These are phyloP conservation scores for Sugiyamaella lignohabitans DNA, from an alignment of 805 yeast genomes.

Conservation along the genomic window DNA sequence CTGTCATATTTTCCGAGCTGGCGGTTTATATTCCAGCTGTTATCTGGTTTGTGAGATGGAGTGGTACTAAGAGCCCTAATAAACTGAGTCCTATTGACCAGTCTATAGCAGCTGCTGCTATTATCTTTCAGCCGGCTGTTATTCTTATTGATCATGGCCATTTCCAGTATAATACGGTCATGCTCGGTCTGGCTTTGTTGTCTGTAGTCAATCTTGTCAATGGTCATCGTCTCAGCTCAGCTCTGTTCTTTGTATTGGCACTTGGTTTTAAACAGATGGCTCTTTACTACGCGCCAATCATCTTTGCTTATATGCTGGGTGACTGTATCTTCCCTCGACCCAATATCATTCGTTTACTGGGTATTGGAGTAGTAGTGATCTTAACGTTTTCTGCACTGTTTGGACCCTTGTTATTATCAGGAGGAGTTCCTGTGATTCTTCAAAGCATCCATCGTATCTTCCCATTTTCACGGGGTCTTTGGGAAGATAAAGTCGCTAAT, in stretches of 20 bases:
- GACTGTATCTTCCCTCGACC: slow-evolving; percentile 39
- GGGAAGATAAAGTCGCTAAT: slow-evolving; percentile 96
- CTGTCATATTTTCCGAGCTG: slow-evolving; percentile 71
- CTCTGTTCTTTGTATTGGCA: slow-evolving; percentile 70
- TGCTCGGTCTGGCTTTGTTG: slow-evolving; percentile 78
- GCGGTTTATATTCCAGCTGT: slow-evolving; percentile 75
- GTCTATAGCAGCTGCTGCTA: slow-evolving; percentile 65
- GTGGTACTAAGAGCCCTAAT: slow-evolving; percentile 45
- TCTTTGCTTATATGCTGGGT: slow-evolving; percentile 74
- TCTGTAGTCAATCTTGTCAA: slow-evolving; percentile 60
- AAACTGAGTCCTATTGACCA: slow-evolving; percentile 64
- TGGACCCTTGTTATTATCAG: slow-evolving; percentile 48
- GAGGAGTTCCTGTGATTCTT: slow-evolving; percentile 40
- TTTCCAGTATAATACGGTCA: slow-evolving; percentile 89
- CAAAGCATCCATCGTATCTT: slow-evolving; percentile 68
- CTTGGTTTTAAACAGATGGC: slow-evolving; percentile 94
- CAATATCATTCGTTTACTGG: slow-evolving; percentile 50
- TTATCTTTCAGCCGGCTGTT: slow-evolving; percentile 79
- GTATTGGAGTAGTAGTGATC: slow-evolving; percentile 60
- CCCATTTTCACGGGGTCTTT: slow-evolving; percentile 88
- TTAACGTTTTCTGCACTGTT: slow-evolving; percentile 46
- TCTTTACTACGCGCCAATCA: slow-evolving; percentile 81
- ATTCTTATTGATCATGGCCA: slow-evolving; percentile 93
- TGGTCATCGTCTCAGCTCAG: slow-evolving; percentile 59
- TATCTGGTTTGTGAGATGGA: slow-evolving; percentile 59